phyloP scores from a whole-genome alignment of 305 asterid genomes.

The Caryopteris hybrid region DNA sequence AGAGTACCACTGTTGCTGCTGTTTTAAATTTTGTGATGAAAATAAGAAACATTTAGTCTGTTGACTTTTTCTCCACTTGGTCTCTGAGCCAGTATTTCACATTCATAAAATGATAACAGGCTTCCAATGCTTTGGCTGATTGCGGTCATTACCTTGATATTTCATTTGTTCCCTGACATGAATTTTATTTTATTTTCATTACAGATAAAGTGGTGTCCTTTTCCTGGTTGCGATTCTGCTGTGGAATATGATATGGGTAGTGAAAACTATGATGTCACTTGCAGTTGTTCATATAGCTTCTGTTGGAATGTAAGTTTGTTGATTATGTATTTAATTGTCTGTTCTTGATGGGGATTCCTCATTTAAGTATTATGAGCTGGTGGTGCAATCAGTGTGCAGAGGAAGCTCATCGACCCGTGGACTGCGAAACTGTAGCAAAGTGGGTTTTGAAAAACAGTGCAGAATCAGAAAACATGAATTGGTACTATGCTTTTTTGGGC shows the following conservation, averaged over 20 bases:
- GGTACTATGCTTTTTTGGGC: slow-evolving; percentile 40
- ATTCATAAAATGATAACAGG: slow-evolving; percentile 3
- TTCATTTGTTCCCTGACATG: slow-evolving; percentile 8
- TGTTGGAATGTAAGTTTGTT: slow-evolving; percentile 89
- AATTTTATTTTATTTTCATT: not conserved
- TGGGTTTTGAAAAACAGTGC: slow-evolving; percentile 91
- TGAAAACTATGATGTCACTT: slow-evolving; percentile 81
- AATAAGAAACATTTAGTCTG: too few relatives aligned
- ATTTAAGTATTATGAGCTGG: slow-evolving; percentile 15
- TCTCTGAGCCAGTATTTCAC: not conserved
- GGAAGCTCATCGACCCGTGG: slow-evolving; percentile 97
- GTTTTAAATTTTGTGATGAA: not conserved
- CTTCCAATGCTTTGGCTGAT: not conserved
- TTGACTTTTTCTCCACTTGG: not conserved
- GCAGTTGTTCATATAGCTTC: slow-evolving; percentile 76
- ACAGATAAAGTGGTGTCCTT: slow-evolving; percentile 95
- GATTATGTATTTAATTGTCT: slow-evolving; percentile 4
- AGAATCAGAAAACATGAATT: slow-evolving; percentile 93
- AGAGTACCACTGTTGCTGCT: not conserved
- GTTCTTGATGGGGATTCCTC: slow-evolving; percentile 8
- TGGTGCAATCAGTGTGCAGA: slow-evolving; percentile 67
- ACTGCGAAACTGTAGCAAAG: slow-evolving; percentile 78
- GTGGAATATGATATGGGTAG: slow-evolving; percentile 78
- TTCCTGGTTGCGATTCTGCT: slow-evolving; percentile 90
- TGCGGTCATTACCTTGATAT: slow-evolving; percentile 2